Evolutionary conservation across 768 basidiomycete species (phyloP), one percentile per base, ranked within the genome.

Genomic region (Lepiota subincarnata): DNA sequence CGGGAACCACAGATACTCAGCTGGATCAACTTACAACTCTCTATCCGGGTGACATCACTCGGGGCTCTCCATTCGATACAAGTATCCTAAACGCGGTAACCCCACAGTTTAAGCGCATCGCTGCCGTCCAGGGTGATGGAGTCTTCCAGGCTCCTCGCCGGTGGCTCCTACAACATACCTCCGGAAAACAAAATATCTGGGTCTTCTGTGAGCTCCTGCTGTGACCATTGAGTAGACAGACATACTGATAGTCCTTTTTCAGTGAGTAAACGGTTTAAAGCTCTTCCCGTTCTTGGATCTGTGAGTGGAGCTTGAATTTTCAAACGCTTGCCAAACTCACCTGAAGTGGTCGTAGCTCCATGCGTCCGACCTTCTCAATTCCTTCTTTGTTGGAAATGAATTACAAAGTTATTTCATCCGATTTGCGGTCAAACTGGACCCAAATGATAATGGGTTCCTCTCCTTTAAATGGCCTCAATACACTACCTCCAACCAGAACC

Each of bases 11-110:
- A 0, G 61, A 61, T 20, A 52, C 57, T 6, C 62, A 71, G 44
- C 18, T 75, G 3, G 58, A 65, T 12, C 50, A 60, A 11, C 41
- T 79, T n/a, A 51, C 66, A 8, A 26, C 57, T 7, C 55, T 68
- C 14, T 80, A 79, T 55, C 73, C 80, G 0, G 52, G 60, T 0
- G 71, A 76, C 46, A 60, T 71, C 1, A 63, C 66, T 0, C 59
- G 72, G 48, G 82, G 82, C 14, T 82, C 80, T 0, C 82, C 82
- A 0, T 84, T 76, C 57, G 70, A 70, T 51, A 83, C 82, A 0
- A 72, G 74, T 0, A 18, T 60, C 36, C 54, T 70, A 14, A 80
- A 83, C 51, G 69, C 70, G 0, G 54, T 77, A 4, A 72, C 74
- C 2, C 73, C 77, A 0, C 65, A 69, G 42, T 81, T 69, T 64